Conservation (phyloP, 2,329 filamentous ascomycete genomes). For the Talaromyces pinophilus region DNA sequence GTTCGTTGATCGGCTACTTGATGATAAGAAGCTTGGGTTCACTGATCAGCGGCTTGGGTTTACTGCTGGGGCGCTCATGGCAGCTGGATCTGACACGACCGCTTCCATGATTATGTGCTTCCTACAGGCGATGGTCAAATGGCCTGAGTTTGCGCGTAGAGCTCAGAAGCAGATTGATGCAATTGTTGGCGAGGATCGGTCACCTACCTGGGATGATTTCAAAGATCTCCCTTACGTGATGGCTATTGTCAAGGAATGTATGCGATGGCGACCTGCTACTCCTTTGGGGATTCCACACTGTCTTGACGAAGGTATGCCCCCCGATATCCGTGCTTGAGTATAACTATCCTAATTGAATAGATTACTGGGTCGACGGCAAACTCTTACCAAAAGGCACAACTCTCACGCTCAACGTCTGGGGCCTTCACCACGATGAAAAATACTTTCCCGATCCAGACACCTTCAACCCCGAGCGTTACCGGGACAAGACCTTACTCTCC, state of each 20-base stretch:
- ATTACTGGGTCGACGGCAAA: constrained; percentile 46
- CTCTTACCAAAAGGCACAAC: constrained; percentile 51
- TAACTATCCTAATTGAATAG: constrained; percentile 31
- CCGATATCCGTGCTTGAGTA: not conserved
- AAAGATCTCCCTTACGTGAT: constrained; percentile 55
- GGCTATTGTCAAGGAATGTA: constrained; percentile 58
- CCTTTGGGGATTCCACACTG: constrained; percentile 57
- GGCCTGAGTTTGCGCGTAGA: constrained; percentile 4
- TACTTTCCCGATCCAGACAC: not conserved
- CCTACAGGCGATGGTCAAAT: constrained; percentile 53
- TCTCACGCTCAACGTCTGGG: constrained; percentile 48
- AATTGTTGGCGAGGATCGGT: constrained; percentile 51
- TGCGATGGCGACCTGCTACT: constrained; percentile 59
- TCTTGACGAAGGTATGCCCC: constrained; percentile 30
- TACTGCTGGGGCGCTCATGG: constrained; percentile 42
- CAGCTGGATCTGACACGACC: constrained; percentile 47
- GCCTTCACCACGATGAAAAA: constrained; percentile 50
- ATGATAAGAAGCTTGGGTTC: constrained; percentile 44
- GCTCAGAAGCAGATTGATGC: constrained; percentile 42
- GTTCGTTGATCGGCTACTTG: constrained; percentile 46
- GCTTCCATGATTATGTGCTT: constrained; percentile 33
- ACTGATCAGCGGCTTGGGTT: constrained; percentile 45
- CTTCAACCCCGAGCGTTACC: constrained; percentile 6
- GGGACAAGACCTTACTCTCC: constrained; percentile 26
- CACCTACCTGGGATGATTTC: constrained; percentile 53